phyloP scores from a whole-genome alignment of 768 basidiomycete species.

The Dioszegia aurantiaca region DNA sequence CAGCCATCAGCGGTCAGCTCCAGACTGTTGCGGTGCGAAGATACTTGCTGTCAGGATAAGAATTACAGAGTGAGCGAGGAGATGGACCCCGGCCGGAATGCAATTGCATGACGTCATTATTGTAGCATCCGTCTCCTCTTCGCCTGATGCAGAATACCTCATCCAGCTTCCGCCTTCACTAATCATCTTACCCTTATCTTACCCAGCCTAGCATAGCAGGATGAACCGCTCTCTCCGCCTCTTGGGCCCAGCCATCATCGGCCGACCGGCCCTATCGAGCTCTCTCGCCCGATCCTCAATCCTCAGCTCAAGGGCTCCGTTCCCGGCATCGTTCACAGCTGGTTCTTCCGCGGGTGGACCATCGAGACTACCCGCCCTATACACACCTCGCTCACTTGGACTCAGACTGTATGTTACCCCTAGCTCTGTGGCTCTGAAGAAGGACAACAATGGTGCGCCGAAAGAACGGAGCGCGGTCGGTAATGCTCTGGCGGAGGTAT shows the following conservation, averaged over 20 bases:
- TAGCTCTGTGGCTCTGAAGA: background rate
- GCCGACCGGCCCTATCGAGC: background rate
- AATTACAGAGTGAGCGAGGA: too few relatives aligned
- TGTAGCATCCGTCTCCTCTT: conserved; percentile 1
- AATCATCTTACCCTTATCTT: background rate
- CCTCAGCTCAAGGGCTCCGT: conserved; percentile 1
- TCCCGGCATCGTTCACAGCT: background rate
- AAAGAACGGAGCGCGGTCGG: background rate
- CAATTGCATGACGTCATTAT: conserved; percentile 11
- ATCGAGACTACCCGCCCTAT: conserved; percentile 2
- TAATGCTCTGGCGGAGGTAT: conserved; percentile 11
- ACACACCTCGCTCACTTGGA: background rate
- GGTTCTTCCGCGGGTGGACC: background rate
- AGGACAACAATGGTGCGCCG: background rate
- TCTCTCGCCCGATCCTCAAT: background rate
- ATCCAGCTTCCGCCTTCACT: conserved; percentile 1
- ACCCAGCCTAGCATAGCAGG: background rate
- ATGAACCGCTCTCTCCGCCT: conserved; percentile 16
- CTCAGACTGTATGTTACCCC: conserved; percentile 10
- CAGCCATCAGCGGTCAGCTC: too few relatives aligned
- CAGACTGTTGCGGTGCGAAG: too few relatives aligned
- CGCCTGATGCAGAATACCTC: too few relatives aligned
- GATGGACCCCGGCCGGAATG: too few relatives aligned
- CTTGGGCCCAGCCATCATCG: background rate
- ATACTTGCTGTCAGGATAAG: too few relatives aligned